A percentile compares a stretch with the other conserved stretches of the same genome.
These are phyloP conservation scores for Aspergillus incahuasiensis DNA, from an alignment of 495 filamentous ascomycete species.

Conservation along the genomic window DNA sequence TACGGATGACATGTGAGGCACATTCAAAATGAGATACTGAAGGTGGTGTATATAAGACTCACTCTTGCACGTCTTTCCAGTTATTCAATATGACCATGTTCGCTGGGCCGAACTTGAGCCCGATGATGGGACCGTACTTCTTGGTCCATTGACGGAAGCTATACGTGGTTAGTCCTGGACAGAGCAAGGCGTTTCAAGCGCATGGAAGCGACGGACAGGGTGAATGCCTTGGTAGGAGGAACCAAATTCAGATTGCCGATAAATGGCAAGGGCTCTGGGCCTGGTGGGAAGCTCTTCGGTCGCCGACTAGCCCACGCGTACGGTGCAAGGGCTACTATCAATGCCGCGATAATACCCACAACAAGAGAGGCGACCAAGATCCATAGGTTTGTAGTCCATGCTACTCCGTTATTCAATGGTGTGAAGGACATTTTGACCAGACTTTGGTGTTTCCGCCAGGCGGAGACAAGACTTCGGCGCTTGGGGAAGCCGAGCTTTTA, in stretches of 20 bases:
- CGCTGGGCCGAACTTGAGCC: slow-evolving; percentile 1
- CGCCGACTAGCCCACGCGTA: slow-evolving; percentile 4
- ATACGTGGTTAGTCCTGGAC: background rate
- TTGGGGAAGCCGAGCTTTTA: too few relatives aligned
- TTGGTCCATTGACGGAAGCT: slow-evolving; percentile 4
- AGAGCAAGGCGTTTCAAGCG: too few relatives aligned
- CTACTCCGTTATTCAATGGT: too few relatives aligned
- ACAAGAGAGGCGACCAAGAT: too few relatives aligned
- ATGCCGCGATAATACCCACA: too few relatives aligned
- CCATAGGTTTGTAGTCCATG: too few relatives aligned
- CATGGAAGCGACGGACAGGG: slow-evolving; percentile 1
- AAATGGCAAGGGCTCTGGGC: background rate
- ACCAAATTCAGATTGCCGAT: slow-evolving; percentile 1
- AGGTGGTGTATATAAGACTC: background rate
- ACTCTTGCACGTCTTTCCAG: slow-evolving; percentile 3
- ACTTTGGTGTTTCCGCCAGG: too few relatives aligned
- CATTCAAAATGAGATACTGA: too few relatives aligned
- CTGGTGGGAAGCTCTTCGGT: slow-evolving; percentile 2
- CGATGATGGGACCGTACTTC: slow-evolving; percentile 1
- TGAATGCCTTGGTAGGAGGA: background rate
- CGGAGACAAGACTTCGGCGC: too few relatives aligned
- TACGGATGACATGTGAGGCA: background rate
- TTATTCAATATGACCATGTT: background rate
- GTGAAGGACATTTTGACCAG: too few relatives aligned
- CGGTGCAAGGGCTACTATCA: background rate